Evolutionary conservation across 2,329 filamentous ascomycete species (phyloP), one percentile per base, ranked within the genome.

Genomic region (Phaeosphaeria sp.): DNA sequence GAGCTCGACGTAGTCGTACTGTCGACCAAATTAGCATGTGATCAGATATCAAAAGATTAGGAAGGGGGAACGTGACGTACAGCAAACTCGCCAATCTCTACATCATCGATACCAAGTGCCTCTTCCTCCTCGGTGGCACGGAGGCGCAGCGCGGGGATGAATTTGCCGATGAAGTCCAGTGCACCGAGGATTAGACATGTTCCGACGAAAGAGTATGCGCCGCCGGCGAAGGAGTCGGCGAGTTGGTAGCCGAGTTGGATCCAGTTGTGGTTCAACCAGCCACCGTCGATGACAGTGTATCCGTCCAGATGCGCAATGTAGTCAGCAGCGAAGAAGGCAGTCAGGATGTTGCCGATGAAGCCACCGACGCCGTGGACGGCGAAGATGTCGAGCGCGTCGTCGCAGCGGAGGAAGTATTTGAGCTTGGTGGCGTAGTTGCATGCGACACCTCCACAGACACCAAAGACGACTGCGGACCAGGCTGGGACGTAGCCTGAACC

Each of bases 341-440:
- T 87, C 17, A 87, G 72, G 49, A 88, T 78, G 45, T 84, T 82
- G n/a, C 86, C 86, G 0, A 87, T 80, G 61, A 84, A 80, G 6
- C 86, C 86, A 17, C 85, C 86, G 3, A 88, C 76, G 22, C 85
- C 85, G 64, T 88, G 86, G 5, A 88, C 81, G 27, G 84, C 84
- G 57, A 87, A 88, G 53, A 87, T 96, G 77, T 96, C 92, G 52
- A 96, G 85, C 3, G 91, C 91, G 69, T 96, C 92, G 70, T 96
- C 92, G 66, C 93, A 88, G 55, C 85, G 83, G 50, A 96, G 81
- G 59, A 92, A 80, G 77, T 94, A 96, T 81, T 96, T 96, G 70
- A 96, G 84, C 81, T 96, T 95, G 18, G 92, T 96, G 30, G 90
- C 92, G 73, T 95, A 96, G 79, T 96, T 96, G 82, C 91, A 92